A percentile compares a stretch with the other conserved stretches of the same genome.
These are phyloP conservation scores for Albugo laibachii DNA, from an alignment of 352 stramenopile genomes.

Conservation along the genomic window DNA sequence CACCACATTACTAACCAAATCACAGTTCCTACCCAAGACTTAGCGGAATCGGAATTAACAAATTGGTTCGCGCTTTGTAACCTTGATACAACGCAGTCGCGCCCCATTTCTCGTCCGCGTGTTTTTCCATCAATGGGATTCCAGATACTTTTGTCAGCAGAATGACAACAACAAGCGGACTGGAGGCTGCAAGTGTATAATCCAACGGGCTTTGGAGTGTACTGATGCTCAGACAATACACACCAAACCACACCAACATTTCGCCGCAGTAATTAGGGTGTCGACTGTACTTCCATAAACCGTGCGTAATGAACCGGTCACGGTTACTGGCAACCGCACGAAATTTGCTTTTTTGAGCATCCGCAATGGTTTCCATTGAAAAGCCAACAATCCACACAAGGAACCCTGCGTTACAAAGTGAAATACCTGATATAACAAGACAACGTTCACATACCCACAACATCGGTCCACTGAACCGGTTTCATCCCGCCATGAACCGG, in stretches of 20 bases:
- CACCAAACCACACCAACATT: conserved; percentile 75
- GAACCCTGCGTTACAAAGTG: conserved; percentile 3
- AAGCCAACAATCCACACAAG: conserved; percentile 48
- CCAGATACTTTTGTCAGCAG: conserved; percentile 53
- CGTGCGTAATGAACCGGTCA: conserved; percentile 55
- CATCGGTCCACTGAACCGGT: conserved; percentile 14
- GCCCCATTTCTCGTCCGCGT: conserved; percentile 50
- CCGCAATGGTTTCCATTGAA: conserved; percentile 43
- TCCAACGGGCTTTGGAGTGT: conserved; percentile 16
- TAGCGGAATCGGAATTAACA: conserved; percentile 31
- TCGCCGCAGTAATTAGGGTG: conserved; percentile 89
- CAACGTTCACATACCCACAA: conserved; percentile 6
- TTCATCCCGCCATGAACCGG: neutral
- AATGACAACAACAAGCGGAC: conserved; percentile 48
- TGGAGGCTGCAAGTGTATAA: conserved; percentile 20
- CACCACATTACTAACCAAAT: no score
- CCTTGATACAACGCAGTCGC: conserved; percentile 30
- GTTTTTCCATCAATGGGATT: conserved; percentile 57
- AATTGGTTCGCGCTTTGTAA: conserved; percentile 56
- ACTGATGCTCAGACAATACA: conserved; percentile 29
- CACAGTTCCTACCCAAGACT: no score
- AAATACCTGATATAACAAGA: conserved; percentile 11
- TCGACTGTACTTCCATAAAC: conserved; percentile 75
- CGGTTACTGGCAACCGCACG: conserved; percentile 34
- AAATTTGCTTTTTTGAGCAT: conserved; percentile 73